These are phyloP conservation scores for Priceomyces carsonii DNA, from an alignment of 805 yeast species.

Conservation along the genomic window DNA sequence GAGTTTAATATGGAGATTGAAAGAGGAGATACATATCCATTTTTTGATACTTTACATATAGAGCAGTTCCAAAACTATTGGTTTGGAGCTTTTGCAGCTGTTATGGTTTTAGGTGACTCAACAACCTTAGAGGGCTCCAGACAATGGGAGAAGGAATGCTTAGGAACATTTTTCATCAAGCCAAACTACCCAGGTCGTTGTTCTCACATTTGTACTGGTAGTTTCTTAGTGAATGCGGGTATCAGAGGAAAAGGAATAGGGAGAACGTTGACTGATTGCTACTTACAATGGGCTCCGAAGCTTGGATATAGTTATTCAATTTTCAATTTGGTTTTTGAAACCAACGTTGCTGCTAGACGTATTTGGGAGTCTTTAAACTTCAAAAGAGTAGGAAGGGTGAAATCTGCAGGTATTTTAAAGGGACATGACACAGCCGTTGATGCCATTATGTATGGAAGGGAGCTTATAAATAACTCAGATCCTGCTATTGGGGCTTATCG, in stretches of 20 bases:
- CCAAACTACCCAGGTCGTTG: constrained; percentile 93
- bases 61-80: constrained; percentile 82
- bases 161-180: constrained; percentile 82
- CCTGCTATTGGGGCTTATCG: constrained; percentile 54
- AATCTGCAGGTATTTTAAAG: constrained; percentile 85
- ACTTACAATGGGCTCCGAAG: constrained; percentile 86
- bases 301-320: constrained; percentile 84
- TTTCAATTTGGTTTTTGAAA: constrained; percentile 85
- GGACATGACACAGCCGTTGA: constrained; percentile 86
- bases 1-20: constrained; percentile 93
- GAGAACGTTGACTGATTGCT: constrained; percentile 77
- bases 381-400: constrained; percentile 74
- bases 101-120: constrained; percentile 74
- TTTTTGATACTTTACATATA: constrained; percentile 73
- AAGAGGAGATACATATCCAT: constrained; percentile 84
- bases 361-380: constrained; percentile 78
- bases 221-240: constrained; percentile 88
- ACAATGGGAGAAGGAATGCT: constrained; percentile 91
- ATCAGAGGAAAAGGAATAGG: constrained; percentile 93
- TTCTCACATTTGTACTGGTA: constrained; percentile 89
- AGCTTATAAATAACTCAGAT: constrained; percentile 58
- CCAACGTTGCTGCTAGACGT: constrained; percentile 78
- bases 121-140: constrained; percentile 48
- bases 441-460: constrained; percentile 81
- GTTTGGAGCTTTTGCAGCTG: constrained; percentile 84